Conservation (phyloP, 805 yeast genomes). For the Peterozyma xylosa region DNA sequence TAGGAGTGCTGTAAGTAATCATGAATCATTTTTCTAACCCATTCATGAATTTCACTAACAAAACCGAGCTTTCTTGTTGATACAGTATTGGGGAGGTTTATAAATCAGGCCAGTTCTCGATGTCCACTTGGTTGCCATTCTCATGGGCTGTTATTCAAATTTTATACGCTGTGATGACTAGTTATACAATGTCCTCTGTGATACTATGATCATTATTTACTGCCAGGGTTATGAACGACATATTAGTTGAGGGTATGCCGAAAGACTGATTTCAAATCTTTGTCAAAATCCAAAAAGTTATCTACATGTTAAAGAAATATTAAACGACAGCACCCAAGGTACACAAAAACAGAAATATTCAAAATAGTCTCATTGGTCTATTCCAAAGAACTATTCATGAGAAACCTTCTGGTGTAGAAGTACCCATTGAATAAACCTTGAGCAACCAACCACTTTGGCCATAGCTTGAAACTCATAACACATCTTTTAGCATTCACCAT, state of each 20-base stretch:
- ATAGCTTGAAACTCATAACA: constrained; percentile 43
- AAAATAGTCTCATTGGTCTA: too few relatives aligned
- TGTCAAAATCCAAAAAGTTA: too few relatives aligned
- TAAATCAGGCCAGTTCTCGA: constrained; percentile 69
- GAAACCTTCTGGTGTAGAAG: constrained; percentile 61
- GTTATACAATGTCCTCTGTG: constrained; percentile 52
- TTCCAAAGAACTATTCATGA: too few relatives aligned
- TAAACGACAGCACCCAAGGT: too few relatives aligned
- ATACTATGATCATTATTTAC: too few relatives aligned
- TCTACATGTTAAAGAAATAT: too few relatives aligned
- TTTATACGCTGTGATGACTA: constrained; percentile 56
- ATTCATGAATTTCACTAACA: background rate
- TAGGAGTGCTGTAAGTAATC: constrained; percentile 51
- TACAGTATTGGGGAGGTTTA: constrained; percentile 56
- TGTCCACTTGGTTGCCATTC: constrained; percentile 95
- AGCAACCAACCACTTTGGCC: constrained; percentile 53
- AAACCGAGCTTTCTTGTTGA: background rate
- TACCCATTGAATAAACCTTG: constrained; percentile 57
- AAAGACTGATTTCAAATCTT: too few relatives aligned
- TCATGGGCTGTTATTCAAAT: constrained; percentile 68
- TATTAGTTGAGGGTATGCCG: too few relatives aligned
- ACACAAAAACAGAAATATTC: too few relatives aligned
- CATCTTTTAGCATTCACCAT: constrained; percentile 63
- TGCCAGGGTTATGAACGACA: too few relatives aligned
- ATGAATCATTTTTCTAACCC: background rate